Evolutionary conservation across 345 rosid species (phyloP).

Genomic region (Gynandropsis gynandra): DNA sequence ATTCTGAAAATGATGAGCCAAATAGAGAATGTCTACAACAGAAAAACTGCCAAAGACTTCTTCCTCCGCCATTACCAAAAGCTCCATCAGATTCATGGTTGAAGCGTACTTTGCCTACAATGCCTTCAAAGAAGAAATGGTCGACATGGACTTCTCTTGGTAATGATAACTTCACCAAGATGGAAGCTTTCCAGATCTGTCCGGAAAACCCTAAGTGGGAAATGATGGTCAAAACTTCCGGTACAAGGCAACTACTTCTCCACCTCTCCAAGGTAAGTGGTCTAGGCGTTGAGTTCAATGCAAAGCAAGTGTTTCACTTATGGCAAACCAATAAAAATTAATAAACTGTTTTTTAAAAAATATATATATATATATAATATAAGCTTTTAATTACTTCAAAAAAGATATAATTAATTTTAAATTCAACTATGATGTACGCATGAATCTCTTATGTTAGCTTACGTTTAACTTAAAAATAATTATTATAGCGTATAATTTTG

Average conservation of each 20-base stretch:
- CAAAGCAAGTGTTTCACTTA: no score
- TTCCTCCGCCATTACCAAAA: constrained; percentile 66
- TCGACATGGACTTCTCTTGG: constrained; percentile 33
- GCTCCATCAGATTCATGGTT: constrained; percentile 95
- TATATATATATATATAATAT: no score
- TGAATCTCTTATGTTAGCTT: no score
- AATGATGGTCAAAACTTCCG: constrained; percentile 59
- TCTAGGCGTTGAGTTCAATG: no score
- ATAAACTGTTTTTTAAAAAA: no score
- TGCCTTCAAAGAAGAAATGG: constrained; percentile 39
- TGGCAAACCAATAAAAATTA: no score
- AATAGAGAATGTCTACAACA: constrained; percentile 8
- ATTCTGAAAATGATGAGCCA: not conserved
- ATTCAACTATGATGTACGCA: no score
- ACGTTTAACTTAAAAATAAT: no score
- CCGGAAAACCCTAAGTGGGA: constrained; percentile 60
- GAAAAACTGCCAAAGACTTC: constrained; percentile 32
- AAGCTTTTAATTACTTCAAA: no score
- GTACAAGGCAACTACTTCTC: constrained; percentile 41
- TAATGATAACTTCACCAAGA: constrained; percentile 19
- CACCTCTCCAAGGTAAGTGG: constrained; percentile 66
- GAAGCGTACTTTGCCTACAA: constrained; percentile 52
- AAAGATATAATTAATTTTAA: no score
- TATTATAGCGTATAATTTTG: no score
- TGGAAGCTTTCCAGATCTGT: constrained; percentile 23